These are phyloP conservation scores for Galerina sulciceps DNA, from an alignment of 768 basidiomycete species.

Conservation along the genomic window DNA sequence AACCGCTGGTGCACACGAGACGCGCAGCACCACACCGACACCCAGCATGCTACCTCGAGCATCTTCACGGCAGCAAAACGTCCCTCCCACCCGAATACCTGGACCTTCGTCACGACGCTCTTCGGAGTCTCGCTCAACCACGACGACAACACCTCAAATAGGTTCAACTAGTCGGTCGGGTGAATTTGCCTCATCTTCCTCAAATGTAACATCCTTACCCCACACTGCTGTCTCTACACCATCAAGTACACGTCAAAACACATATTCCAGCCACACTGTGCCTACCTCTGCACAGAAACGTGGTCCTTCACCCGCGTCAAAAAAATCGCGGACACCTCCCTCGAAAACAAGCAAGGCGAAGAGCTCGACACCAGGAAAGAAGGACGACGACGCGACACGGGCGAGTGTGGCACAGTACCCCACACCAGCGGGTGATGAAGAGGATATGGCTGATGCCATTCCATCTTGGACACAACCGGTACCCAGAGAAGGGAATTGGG, in stretches of 20 bases:
- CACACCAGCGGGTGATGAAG: constrained; percentile 49
- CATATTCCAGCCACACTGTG: constrained; percentile 11
- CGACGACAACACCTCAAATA: constrained; percentile 39
- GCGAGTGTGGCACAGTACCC: constrained; percentile 74
- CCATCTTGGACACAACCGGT: constrained; percentile 83
- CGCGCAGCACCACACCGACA: constrained; percentile 49
- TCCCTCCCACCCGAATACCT: constrained; percentile 45
- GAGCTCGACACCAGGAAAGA: constrained; percentile 41
- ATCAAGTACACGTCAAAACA: constrained; percentile 11
- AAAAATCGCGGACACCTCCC: constrained; percentile 32
- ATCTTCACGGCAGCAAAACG: constrained; percentile 33
- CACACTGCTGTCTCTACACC: constrained; percentile 27
- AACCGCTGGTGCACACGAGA: constrained; percentile 27
- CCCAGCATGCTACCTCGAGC: constrained; percentile 33
- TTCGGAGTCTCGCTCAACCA: constrained; percentile 50
- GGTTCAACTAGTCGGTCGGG: constrained; percentile 7
- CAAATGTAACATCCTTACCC: constrained; percentile 33
- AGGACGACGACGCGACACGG: constrained; percentile 49
- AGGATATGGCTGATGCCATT: constrained; percentile 71
- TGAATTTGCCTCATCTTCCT: constrained; percentile 29
- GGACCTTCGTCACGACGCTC: constrained; percentile 43
- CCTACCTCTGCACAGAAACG: constrained; percentile 30
- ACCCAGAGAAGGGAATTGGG: constrained; percentile 76
- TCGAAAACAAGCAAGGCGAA: constrained; percentile 42
- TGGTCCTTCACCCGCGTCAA: constrained; percentile 35